Base-by-base conservation (phyloP, 139 green algal species). In the Picochlorum sp. region DNA sequence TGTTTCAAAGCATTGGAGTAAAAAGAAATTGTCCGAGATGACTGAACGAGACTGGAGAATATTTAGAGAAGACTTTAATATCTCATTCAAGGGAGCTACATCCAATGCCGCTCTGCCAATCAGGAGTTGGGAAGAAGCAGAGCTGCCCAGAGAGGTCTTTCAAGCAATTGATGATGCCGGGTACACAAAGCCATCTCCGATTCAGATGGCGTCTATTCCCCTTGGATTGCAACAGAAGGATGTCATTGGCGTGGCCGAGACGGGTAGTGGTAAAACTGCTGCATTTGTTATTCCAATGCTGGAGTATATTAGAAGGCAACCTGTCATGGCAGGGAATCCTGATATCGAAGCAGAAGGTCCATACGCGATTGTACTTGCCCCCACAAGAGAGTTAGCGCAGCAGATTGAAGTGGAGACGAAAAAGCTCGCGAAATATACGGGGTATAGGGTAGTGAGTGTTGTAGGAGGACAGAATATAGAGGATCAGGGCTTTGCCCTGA, bases 1-100 rank as follows among this genome's bases (percentile, higher is more conserved):
- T 1, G 30, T 70, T 23, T 68, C 74, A 49, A 62, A 24, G 14
- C 92, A 97, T 81, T 98, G 92, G 92, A 90, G 72, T 3, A 86
- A 95, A 49, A 98, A 98, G 84, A 54, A 65, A 20, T 71, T 88
- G 30, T 74, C 83, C 2, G 67, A 84, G n/a, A 97, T 97, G 90
- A 92, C 83, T 20, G 90, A 98, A 75, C 79, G 94, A 20, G 94
- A 99, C 85, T 99, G 94, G 94, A 87, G 94, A 72, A 99, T 99
- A 82, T 98, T 99, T 84, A 79, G 88, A 15, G 94, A 99, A 75
- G 94, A 99, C 76, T 96, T 94, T 85, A 95, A 83, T 84, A 99
- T 99, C 57, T 63, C 69, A 24, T 97, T 92, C 91, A 92, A 89
- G 59, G 84, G 71, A 13, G 62, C 65, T 34, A 65, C 60, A 30